Evolutionary conservation across 495 filamentous ascomycete species (phyloP), one percentile per base, ranked within the genome.

Genomic region (Penicillium bialowiezense): DNA sequence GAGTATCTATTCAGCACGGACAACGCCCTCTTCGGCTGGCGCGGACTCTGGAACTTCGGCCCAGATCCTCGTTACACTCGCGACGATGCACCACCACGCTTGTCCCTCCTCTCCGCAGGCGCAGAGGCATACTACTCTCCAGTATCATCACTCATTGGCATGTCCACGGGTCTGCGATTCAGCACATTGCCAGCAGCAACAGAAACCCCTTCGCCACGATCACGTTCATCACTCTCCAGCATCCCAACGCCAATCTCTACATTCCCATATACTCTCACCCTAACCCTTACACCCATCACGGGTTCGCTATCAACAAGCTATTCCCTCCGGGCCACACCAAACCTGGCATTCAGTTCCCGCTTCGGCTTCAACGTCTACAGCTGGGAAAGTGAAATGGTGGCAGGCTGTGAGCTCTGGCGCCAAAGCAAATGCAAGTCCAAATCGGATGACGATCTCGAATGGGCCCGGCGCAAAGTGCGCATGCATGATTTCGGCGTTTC

Each of bases 331-430:
- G 93, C 92, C 5, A 86, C 87, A 17, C 82, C 78, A 10, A 82
- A 90, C 49, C 80, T 93, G 42, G 84, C 90, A 1, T 81, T 98
- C 38, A 92, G 90, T 49, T 90, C 89, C 24, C 82, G 86, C 33
- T 92, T 97, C 71, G 90, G 93, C 54, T 98, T 97, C 65, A 98
- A 98, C 62, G 90, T 96, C 41, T 97, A 96, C 71, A 95, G 88
- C 59, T 98, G 96, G 72, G 93, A 97, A 71, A 95, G 89, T 62
- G 91, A 95, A 31, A 80, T 96, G 73, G 85, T 87, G 33, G 75
- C 96, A 7, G 93, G 95, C 10, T 87, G 85, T 64, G 95, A 98
- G 66, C 71, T 97, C 23, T 98, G 95, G 92, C 76, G 80, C 43
- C 69, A 69, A 38, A 78, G 67, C 65, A 80, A 65, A 65, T 26